These are phyloP conservation scores for Acmispon strigosus DNA, from an alignment of 306 rosid species.

Conservation along the genomic window DNA sequence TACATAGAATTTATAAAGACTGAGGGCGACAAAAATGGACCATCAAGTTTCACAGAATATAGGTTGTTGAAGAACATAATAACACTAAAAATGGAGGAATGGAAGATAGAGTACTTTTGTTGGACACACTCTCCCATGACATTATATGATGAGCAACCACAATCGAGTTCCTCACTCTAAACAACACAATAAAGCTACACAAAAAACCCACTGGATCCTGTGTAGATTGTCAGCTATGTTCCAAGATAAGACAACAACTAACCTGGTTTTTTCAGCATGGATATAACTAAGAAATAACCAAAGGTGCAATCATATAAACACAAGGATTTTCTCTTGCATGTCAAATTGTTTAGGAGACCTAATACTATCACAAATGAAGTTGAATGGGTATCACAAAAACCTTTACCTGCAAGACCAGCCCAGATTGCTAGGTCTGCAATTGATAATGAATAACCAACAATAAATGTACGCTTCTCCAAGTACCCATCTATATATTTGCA, in stretches of 20 bases:
- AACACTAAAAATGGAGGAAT: neutral
- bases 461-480: conserved; percentile 52
- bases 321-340: neutral
- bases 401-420: conserved; percentile 80
- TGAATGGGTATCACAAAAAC: neutral
- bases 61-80: neutral
- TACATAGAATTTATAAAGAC: neutral
- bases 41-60: neutral
- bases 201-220: neutral
- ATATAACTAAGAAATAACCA: neutral
- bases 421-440: conserved; percentile 86
- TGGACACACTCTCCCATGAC: neutral
- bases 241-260: neutral
- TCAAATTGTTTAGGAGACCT: neutral
- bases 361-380: neutral
- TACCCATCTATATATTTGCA: conserved; percentile 68
- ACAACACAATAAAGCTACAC: neutral
- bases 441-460: conserved; percentile 53
- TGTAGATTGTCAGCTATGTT: neutral
- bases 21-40: neutral
- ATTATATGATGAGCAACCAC: neutral
- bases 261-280: neutral
- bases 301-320: neutral
- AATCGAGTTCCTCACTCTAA: neutral
- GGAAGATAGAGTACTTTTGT: neutral